Evolutionary conservation across 1,139 yeast genomes (phyloP), one percentile per base, ranked within the genome.

Genomic region (Nakaseomyces nivariensis): DNA sequence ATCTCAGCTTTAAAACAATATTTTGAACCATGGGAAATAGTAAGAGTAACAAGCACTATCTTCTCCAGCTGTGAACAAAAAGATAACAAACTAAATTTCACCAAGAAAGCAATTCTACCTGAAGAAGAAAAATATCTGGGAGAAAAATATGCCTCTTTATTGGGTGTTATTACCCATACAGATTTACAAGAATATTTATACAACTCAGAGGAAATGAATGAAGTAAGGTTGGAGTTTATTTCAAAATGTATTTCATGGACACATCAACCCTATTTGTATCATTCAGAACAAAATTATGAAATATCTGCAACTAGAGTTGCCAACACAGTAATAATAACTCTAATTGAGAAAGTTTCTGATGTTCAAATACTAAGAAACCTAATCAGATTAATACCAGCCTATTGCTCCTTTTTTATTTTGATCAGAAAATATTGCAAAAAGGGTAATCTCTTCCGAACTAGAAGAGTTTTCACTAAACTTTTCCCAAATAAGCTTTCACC

Each of bases 401-500:
- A 80, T 46, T 68, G 82, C 33, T 67, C 75, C 52, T 67, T 80
- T 3, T 75, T 83, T 53, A 69, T 75, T 56, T 74, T 72, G 59
- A 75, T 77, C 60, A 74, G 80, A 66, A 76, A 76, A 58, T 74
- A 71, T 58, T 75, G 83, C 44, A 72, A 79, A 59, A 73, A 73
- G 17, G 72, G 73, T 48, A 78, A 75, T 4, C 69, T 72, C 48
- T 79, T 79, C 66, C 76, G 74, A 51, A 75, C 81, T 31, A 82
- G 77, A 64, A 77, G 87, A 68, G 74, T 79, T 0, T 84, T 79
- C 59, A 80, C 87, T 0, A 72, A 72, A 37, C 67, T 88, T 37
- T 88, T 87, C 70, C 95, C 95, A 4, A 73, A 74, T 22, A 68
- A 70, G 13, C 78, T 76, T 60, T 95, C 96, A 22, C 82, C 84